Base-by-base conservation (phyloP, 306 rosid genomes). In the Casuarina equisetifolia region DNA sequence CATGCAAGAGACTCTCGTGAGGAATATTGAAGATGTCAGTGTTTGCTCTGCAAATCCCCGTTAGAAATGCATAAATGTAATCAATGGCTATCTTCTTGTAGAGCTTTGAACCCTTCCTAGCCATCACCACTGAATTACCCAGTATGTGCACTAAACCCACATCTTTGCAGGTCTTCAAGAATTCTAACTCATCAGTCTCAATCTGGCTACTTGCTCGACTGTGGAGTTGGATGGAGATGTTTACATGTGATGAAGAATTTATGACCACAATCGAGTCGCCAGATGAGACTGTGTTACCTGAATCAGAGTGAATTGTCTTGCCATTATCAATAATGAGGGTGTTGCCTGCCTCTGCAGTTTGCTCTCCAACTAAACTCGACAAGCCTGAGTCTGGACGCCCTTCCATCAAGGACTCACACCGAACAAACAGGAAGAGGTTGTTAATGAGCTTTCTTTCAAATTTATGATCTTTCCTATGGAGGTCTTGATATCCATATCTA, bases 11-110 rank as follows among this genome's bases (percentile, higher is more conserved):
- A 81, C 94, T 90, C 94, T 92, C 99, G 82, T 96, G 99, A 78
- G 99, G 99, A 57, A 96, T 82, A 87, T 92, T 92, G 92, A 96
- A 96, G 82, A 96, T 96, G 63, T 82, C 96, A 89, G 98, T 96
- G 40, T 91, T 76, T 81, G 91, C 97, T 86, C 99, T 88, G 92
- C 99, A 96, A 11, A 96, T 72, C 86, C 92, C 92, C 90, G 96
- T 88, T 69, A 96, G 97, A 78, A 95, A 91, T 25, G 97, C 95
- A 85, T 92, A 91, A 25, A 92, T 25, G 72, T 91, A 95, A 87
- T 95, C 97, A 16, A 95, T 86, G 50, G 95, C 94, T 81, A 92
- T 79, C 88, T 74, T 90, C 88, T 89, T 91, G 83, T 76, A 86
- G 73, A 92, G 86, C 80, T 78, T 87, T 38, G 97, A 89, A 35